Evolutionary conservation across 768 basidiomycete species (phyloP).

Genomic region (Rhodotorula taiwanensis): DNA sequence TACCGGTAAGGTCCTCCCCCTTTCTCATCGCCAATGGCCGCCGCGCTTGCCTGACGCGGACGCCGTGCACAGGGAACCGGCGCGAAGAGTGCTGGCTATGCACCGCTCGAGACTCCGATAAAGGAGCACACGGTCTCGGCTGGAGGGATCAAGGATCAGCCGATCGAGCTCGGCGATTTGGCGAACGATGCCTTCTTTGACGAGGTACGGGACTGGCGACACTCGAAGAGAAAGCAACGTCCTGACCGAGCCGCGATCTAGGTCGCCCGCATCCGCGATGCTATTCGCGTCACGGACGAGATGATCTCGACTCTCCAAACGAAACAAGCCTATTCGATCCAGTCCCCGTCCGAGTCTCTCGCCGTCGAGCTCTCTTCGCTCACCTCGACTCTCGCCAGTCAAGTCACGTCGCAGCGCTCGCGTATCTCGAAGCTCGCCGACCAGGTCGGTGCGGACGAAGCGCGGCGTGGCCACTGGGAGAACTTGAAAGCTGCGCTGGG

Average conservation of each 20-base stretch:
- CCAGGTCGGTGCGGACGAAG: slow-evolving; percentile 19
- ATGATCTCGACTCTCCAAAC: background rate
- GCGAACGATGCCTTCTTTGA: slow-evolving; percentile 8
- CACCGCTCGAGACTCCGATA: slow-evolving; percentile 4
- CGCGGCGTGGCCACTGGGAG: slow-evolving; percentile 25
- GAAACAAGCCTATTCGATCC: slow-evolving; percentile 2
- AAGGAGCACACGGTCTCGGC: slow-evolving; percentile 20
- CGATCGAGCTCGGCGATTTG: slow-evolving; percentile 22
- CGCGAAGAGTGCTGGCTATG: slow-evolving; percentile 39
- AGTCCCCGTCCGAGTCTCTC: background rate
- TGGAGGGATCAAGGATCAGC: slow-evolving; percentile 4
- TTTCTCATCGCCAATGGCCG: too few relatives aligned
- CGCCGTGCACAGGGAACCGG: background rate
- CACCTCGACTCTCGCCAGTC: background rate
- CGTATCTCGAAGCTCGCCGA: slow-evolving; percentile 1
- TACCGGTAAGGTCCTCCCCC: background rate
- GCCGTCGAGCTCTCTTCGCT: slow-evolving; percentile 7
- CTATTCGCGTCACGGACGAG: background rate
- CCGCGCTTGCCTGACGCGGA: background rate
- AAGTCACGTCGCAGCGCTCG: background rate
- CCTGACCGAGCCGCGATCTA: too few relatives aligned
- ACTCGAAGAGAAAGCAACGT: too few relatives aligned
- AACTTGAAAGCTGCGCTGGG: slow-evolving; percentile 8
- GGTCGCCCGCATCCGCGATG: slow-evolving; percentile 20
- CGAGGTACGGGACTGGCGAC: too few relatives aligned